phyloP scores from a whole-genome alignment of 2,329 filamentous ascomycete species.

The Aspergillus felis region DNA sequence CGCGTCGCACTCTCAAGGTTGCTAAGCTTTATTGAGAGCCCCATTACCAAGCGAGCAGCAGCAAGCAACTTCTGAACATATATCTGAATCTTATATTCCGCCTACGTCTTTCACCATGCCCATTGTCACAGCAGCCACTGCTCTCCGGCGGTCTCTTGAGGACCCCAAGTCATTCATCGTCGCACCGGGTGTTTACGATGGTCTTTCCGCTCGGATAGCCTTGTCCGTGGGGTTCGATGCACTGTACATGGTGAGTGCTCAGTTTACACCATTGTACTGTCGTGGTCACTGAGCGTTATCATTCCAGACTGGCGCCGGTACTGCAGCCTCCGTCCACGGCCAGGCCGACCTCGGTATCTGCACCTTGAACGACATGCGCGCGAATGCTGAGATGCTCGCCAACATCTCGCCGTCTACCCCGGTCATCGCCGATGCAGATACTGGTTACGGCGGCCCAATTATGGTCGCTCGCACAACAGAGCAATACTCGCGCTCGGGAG shows the following conservation, averaged over 20 bases:
- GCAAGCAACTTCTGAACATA: background rate
- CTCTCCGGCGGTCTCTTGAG: slow-evolving; percentile 30
- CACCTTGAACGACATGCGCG: slow-evolving; percentile 50
- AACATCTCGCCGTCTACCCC: slow-evolving; percentile 48
- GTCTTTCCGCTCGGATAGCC: slow-evolving; percentile 47
- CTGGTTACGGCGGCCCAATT: slow-evolving; percentile 51
- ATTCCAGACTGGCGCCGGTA: slow-evolving; percentile 49
- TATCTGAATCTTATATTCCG: background rate
- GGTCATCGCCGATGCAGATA: slow-evolving; percentile 54
- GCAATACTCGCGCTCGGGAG: slow-evolving; percentile 50
- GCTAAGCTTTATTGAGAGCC: background rate
- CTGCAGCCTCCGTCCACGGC: slow-evolving; percentile 46
- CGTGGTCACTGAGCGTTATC: background rate
- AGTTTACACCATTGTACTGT: background rate
- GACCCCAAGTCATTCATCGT: slow-evolving; percentile 39
- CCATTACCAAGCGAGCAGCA: background rate
- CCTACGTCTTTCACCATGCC: slow-evolving; percentile 17
- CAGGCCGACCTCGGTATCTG: slow-evolving; percentile 50
- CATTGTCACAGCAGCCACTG: slow-evolving; percentile 25
- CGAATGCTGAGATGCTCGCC: slow-evolving; percentile 53
- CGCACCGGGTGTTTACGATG: slow-evolving; percentile 51
- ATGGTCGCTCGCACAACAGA: slow-evolving; percentile 48
- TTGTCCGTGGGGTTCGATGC: slow-evolving; percentile 47
- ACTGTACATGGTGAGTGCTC: slow-evolving; percentile 47
- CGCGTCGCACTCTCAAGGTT: background rate